Evolutionary conservation across 768 basidiomycete species (phyloP).

Genomic region (Exsudoporus frostii): DNA sequence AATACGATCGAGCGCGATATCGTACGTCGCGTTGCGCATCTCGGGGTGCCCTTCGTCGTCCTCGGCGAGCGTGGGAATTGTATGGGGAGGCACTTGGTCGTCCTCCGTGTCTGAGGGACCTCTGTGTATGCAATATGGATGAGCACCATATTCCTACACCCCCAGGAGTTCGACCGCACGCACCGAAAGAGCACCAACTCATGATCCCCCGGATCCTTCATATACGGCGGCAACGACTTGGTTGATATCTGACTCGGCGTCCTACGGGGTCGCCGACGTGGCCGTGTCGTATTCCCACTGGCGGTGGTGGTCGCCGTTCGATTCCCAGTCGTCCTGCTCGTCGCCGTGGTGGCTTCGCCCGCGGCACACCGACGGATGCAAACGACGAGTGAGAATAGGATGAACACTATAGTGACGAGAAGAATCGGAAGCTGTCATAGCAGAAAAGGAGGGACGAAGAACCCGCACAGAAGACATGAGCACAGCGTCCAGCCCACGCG

Average conservation of each 20-base stretch:
- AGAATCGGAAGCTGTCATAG: slow-evolving; percentile 27
- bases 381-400: slow-evolving; percentile 16
- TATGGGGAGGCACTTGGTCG: slow-evolving; percentile 4
- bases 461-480: neutral
- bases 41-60: slow-evolving; percentile 23
- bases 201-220: slow-evolving; percentile 80
- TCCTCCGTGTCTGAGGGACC: slow-evolving; percentile 29
- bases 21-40: slow-evolving; percentile 9
- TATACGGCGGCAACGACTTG: slow-evolving; percentile 72
- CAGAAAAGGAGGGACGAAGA: neutral
- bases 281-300: slow-evolving; percentile 12
- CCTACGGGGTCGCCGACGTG: slow-evolving; percentile 40
- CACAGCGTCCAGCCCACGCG: neutral
- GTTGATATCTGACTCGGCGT: slow-evolving; percentile 83
- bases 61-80: slow-evolving; percentile 20
- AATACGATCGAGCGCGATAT: slow-evolving; percentile 19
- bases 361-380: slow-evolving; percentile 22
- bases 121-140: slow-evolving; percentile 8
- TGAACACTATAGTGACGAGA: slow-evolving; percentile 20
- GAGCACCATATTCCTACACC: neutral
- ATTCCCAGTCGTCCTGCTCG: neutral
- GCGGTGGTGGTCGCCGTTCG: neutral
- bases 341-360: neutral
- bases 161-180: slow-evolving; percentile 2
- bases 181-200: slow-evolving; percentile 69